These are phyloP conservation scores for Ustilago vetiveriae DNA, from an alignment of 1,284 basidiomycete genomes.

Conservation along the genomic window DNA sequence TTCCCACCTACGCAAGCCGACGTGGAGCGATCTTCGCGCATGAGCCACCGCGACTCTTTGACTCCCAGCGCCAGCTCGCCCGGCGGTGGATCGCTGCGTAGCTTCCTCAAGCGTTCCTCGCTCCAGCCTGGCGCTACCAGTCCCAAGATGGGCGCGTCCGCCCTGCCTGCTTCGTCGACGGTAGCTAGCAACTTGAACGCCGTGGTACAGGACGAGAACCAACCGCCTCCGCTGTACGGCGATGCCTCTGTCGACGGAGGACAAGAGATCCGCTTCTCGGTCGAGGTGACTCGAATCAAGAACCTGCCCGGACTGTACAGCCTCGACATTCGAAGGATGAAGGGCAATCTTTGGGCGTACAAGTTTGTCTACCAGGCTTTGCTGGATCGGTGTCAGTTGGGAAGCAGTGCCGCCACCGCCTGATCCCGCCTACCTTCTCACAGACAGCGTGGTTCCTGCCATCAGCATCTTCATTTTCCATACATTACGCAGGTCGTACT, in stretches of 20 bases:
- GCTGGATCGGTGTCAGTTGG: constrained; percentile 51
- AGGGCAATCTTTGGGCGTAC: constrained; percentile 64
- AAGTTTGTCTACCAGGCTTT: constrained; percentile 65
- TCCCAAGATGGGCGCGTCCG: constrained; percentile 8
- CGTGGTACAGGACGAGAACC: constrained; percentile 32
- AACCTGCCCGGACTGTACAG: constrained; percentile 64
- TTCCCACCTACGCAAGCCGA: constrained; percentile 62
- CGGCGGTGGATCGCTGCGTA: constrained; percentile 44
- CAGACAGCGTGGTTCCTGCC: too few relatives aligned
- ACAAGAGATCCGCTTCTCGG: constrained; percentile 65
- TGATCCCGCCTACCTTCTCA: too few relatives aligned
- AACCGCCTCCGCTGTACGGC: constrained; percentile 61
- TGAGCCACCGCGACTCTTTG: constrained; percentile 29
- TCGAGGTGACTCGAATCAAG: constrained; percentile 64
- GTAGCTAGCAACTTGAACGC: constrained; percentile 10
- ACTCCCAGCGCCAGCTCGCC: constrained; percentile 37
- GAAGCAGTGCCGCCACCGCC: constrained; percentile 7
- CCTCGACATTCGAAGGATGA: constrained; percentile 64
- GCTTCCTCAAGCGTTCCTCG: constrained; percentile 54
- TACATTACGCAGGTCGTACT: not conserved
- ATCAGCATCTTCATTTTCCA: constrained; percentile 1
- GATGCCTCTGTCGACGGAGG: constrained; percentile 60
- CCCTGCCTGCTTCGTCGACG: constrained; percentile 19
- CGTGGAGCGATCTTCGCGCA: constrained; percentile 49
- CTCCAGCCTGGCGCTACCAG: constrained; percentile 28